These are phyloP conservation scores for Vitis amurensis DNA, from an alignment of 164 flowering plant genomes.

Conservation along the genomic window DNA sequence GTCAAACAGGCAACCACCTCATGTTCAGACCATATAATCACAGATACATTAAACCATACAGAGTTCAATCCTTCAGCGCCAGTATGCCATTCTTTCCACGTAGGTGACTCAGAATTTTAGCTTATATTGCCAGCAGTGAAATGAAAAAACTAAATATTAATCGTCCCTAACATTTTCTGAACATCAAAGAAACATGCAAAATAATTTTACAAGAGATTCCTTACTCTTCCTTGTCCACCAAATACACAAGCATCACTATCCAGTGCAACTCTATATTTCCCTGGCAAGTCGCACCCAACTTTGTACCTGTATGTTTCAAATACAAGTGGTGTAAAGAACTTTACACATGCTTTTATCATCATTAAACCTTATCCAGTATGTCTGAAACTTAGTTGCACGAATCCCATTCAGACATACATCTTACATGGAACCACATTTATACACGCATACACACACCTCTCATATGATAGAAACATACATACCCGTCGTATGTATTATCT, in stretches of 20 bases:
- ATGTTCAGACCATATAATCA: not conserved
- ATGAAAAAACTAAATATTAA: not conserved
- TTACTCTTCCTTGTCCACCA: constrained; percentile 96
- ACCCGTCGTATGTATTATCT: constrained; percentile 85
- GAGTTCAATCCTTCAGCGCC: too few species aligned
- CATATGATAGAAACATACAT: constrained; percentile 9
- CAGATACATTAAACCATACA: too few species aligned
- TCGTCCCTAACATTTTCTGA: not conserved
- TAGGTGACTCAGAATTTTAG: too few species aligned
- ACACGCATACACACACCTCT: not conserved
- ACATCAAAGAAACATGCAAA: not conserved
- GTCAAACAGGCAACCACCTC: too few species aligned
- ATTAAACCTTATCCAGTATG: not conserved
- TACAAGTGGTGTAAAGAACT: not conserved
- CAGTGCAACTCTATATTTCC: constrained; percentile 86
- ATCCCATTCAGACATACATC: not conserved
- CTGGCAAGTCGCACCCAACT: constrained; percentile 94
- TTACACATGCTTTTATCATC: not conserved
- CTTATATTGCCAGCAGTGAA: not conserved
- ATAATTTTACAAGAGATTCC: constrained; percentile 15
- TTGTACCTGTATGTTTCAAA: constrained; percentile 59
- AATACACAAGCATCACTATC: constrained; percentile 95
- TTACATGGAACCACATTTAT: not conserved
- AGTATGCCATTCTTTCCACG: too few species aligned
- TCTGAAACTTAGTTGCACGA: not conserved